A percentile compares a stretch with the other conserved stretches of the same genome.
Evolutionary conservation across 345 rosid genomes (phyloP).

Genomic region (Cochlearia excelsa): DNA sequence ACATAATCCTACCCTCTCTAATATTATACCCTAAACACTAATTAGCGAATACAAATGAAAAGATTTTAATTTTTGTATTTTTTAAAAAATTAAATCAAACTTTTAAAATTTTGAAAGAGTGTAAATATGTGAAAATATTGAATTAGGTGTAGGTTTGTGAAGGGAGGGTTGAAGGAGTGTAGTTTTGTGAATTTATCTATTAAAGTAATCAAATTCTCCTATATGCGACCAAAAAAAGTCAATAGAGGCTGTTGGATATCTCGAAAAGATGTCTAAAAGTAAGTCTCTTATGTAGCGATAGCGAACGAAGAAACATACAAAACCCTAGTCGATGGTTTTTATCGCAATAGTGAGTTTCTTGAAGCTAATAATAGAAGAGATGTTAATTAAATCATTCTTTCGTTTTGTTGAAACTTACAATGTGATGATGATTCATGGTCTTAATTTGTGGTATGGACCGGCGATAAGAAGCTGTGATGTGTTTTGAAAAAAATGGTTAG

Average conservation of each 20-base stretch:
- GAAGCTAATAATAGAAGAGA: conserved; percentile 76
- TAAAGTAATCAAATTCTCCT: no score
- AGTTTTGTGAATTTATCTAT: no score
- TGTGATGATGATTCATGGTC: conserved; percentile 50
- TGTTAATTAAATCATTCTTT: conserved; percentile 53
- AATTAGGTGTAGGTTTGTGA: no score
- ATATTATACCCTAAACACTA: no score
- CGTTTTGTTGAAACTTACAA: conserved; percentile 47
- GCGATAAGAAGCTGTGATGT: conserved; percentile 72
- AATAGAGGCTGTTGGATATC: conserved; percentile 49
- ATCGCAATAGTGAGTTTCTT: conserved; percentile 50
- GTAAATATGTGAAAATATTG: no score
- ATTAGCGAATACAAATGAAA: no score
- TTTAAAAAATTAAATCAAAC: no score
- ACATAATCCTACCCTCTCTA: no score
- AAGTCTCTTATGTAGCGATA: conserved; percentile 47
- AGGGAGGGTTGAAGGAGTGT: no score
- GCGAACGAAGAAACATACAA: conserved; percentile 59
- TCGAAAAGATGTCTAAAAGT: conserved; percentile 59
- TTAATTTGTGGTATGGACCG: conserved; percentile 46
- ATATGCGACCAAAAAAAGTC: conserved; percentile 56
- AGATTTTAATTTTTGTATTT: no score
- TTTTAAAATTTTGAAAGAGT: no score
- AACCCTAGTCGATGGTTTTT: conserved; percentile 58
- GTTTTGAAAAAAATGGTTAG: conserved; percentile 91